These are phyloP conservation scores for Sungouiella thailandica DNA, from an alignment of 805 yeast genomes.

Conservation along the genomic window DNA sequence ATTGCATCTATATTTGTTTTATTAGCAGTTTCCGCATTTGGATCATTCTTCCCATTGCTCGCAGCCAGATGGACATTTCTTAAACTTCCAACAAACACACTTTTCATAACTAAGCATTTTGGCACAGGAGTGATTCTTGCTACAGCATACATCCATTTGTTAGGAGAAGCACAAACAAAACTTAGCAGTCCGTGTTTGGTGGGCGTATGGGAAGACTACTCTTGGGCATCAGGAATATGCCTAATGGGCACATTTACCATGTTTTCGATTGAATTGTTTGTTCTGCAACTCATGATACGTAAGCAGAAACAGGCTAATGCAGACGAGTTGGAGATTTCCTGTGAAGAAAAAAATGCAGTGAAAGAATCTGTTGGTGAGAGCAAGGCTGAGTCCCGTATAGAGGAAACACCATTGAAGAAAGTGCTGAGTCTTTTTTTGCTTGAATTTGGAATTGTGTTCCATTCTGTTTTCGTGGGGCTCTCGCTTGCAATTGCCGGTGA, in stretches of 20 bases:
- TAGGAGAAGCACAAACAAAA: slow-evolving; percentile 25
- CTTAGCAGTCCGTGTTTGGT: slow-evolving; percentile 25
- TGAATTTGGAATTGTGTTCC: slow-evolving; percentile 31
- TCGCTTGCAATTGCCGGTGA: slow-evolving; percentile 28
- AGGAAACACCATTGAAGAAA: neutral
- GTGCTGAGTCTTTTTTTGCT: slow-evolving; percentile 14
- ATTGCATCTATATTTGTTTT: slow-evolving; percentile 28
- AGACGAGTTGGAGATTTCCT: neutral
- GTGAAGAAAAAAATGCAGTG: neutral
- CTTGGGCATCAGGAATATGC: slow-evolving; percentile 31
- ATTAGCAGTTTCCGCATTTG: slow-evolving; percentile 25
- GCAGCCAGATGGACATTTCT: slow-evolving; percentile 17
- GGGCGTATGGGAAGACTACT: slow-evolving; percentile 22
- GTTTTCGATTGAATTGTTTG: slow-evolving; percentile 27
- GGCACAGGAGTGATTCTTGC: slow-evolving; percentile 35
- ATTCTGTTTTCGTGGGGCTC: slow-evolving; percentile 30
- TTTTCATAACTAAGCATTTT: slow-evolving; percentile 24
- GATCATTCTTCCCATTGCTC: slow-evolving; percentile 27
- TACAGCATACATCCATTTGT: slow-evolving; percentile 31
- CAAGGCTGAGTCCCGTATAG: neutral
- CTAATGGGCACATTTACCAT: slow-evolving; percentile 26
- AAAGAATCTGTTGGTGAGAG: neutral
- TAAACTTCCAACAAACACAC: slow-evolving; percentile 21
- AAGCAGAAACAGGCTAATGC: neutral
- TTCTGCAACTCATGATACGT: slow-evolving; percentile 4